Evolutionary conservation across 345 rosid genomes (phyloP).

Genomic region (Abelmoschus esculentus): DNA sequence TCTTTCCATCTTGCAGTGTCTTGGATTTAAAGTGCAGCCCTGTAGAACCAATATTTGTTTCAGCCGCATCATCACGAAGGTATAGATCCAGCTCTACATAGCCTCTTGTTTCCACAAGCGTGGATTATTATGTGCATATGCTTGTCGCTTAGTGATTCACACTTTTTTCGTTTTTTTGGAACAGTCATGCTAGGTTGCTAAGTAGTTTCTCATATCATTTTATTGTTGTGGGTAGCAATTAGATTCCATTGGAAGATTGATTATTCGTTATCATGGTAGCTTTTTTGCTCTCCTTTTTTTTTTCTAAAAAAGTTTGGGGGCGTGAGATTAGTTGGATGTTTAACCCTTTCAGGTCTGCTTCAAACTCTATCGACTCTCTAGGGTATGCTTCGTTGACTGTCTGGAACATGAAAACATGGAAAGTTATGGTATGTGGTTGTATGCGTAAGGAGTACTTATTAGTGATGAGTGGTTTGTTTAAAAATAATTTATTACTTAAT

Average conservation of each 20-base stretch:
- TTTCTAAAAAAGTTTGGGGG: background rate
- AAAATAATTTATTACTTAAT: constrained; percentile 19
- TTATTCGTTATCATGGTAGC: background rate
- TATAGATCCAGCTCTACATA: constrained; percentile 6
- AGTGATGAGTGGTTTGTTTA: constrained; percentile 5
- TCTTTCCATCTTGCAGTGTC: constrained; percentile 33
- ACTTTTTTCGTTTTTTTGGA: background rate
- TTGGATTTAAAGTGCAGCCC: constrained; percentile 73
- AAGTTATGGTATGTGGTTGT: constrained; percentile 51
- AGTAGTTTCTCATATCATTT: background rate
- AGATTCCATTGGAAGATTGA: background rate
- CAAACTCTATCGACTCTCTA: constrained; percentile 34
- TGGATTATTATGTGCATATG: background rate
- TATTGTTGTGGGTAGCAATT: background rate
- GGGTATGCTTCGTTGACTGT: constrained; percentile 59
- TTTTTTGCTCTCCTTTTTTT: background rate
- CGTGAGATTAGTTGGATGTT: constrained; percentile 4
- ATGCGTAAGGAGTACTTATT: constrained; percentile 13
- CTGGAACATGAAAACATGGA: constrained; percentile 81
- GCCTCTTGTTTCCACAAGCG: background rate
- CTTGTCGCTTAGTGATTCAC: background rate
- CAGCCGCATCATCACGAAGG: constrained; percentile 61
- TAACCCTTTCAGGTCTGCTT: constrained; percentile 36
- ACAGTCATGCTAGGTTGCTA: constrained; percentile 1
- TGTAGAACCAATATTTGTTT: constrained; percentile 69